A percentile compares a stretch with the other conserved stretches of the same genome.
Conservation (phyloP, 306 rosid genomes). For the Prunus mume region DNA sequence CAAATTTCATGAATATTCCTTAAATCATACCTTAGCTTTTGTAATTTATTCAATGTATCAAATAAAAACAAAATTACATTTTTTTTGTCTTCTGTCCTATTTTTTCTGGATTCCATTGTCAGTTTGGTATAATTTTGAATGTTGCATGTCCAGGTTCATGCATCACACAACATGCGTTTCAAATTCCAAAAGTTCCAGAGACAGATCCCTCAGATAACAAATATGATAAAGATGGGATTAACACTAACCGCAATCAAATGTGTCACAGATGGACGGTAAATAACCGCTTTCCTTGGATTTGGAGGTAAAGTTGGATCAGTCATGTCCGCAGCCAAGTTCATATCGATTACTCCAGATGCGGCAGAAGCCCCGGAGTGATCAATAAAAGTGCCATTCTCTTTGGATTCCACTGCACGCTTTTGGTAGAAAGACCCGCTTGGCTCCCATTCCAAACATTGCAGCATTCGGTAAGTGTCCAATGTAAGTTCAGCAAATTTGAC, state of each 20-base stretch:
- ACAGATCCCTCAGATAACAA: neutral
- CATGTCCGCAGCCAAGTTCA: conserved; percentile 82
- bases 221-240: neutral
- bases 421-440: conserved; percentile 80
- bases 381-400: conserved; percentile 56
- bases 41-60: neutral
- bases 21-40: neutral
- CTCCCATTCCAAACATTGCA: conserved; percentile 98
- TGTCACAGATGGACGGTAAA: conserved; percentile 88
- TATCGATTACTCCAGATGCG: conserved; percentile 81
- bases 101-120: neutral
- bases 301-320: conserved; percentile 81
- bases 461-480: conserved; percentile 84
- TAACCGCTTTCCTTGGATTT: conserved; percentile 88
- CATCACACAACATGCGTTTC: neutral
- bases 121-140: neutral
- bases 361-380: conserved; percentile 89
- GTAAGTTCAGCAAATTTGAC: conserved; percentile 95
- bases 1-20: neutral
- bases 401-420: conserved; percentile 53
- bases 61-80: neutral
- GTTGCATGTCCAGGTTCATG: neutral
- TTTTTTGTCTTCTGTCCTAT: neutral
- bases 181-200: neutral
- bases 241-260: conserved; percentile 89